Evolutionary conservation across 2,329 filamentous ascomycete species (phyloP).

Genomic region (Cladosporium sp.): DNA sequence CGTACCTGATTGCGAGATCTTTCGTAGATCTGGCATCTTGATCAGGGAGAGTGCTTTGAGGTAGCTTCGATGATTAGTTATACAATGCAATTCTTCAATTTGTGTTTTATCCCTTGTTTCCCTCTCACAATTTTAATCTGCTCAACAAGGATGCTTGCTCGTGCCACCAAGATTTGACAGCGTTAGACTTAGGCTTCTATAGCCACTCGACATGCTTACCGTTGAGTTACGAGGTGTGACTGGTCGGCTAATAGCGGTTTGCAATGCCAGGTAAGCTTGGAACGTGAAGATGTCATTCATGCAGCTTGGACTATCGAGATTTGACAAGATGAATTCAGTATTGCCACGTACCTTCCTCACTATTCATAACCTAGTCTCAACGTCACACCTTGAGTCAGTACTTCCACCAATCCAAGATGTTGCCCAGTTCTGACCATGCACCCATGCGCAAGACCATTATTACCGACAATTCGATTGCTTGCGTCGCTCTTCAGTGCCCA

Average conservation of each 20-base stretch:
- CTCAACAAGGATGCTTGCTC: too few species aligned
- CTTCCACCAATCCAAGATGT: conserved; percentile 3
- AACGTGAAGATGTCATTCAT: not conserved
- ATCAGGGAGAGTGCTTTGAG: not conserved
- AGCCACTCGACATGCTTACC: too few species aligned
- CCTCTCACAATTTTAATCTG: too few species aligned
- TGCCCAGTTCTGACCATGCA: not conserved
- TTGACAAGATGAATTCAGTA: not conserved
- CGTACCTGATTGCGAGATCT: not conserved
- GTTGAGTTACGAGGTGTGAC: not conserved
- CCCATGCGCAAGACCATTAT: conserved; percentile 1
- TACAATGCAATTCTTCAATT: not conserved
- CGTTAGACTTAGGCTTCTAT: too few species aligned
- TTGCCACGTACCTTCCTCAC: not conserved
- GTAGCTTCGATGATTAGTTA: not conserved
- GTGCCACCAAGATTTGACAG: too few species aligned
- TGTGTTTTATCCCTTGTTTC: not conserved
- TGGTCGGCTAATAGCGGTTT: not conserved
- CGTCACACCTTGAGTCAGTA: not conserved
- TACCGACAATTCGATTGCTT: not conserved
- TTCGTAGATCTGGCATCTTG: not conserved
- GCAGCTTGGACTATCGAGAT: not conserved
- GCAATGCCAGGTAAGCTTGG: not conserved
- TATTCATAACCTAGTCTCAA: not conserved
- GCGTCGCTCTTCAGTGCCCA: not conserved